A percentile compares a stretch with the other conserved stretches of the same genome.
Evolutionary conservation across 2,329 filamentous ascomycete genomes (phyloP).

Genomic region (Sporothrix phasma): DNA sequence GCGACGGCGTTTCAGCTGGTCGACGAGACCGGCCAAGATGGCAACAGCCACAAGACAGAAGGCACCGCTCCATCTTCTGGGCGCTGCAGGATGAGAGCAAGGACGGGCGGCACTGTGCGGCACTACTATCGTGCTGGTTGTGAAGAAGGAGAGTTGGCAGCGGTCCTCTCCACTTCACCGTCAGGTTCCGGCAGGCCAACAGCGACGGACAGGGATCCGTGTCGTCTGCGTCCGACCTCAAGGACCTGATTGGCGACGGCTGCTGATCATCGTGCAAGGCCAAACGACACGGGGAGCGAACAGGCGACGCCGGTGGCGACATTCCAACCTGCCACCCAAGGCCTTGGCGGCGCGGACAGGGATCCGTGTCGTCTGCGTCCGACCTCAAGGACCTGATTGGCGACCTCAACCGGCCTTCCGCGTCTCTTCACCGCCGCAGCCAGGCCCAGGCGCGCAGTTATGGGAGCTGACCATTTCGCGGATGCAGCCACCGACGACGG

Average conservation of each 20-base stretch:
- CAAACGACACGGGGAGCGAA: slow-evolving; percentile 26
- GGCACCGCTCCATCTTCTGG: slow-evolving; percentile 31
- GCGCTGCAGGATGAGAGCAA: slow-evolving; percentile 34
- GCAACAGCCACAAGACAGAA: slow-evolving; percentile 11
- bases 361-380: slow-evolving; percentile 19
- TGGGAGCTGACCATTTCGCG: slow-evolving; percentile 57
- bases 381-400: slow-evolving; percentile 46
- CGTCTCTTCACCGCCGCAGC: slow-evolving; percentile 45
- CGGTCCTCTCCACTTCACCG: slow-evolving; percentile 51
- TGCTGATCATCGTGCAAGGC: slow-evolving; percentile 40
- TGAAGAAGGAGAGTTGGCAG: slow-evolving; percentile 28
- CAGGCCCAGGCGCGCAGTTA: slow-evolving; percentile 58
- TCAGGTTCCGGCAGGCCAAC: slow-evolving; percentile 52
- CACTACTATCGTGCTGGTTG: slow-evolving; percentile 45
- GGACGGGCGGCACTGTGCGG: slow-evolving; percentile 26
- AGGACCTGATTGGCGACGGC: slow-evolving; percentile 54
- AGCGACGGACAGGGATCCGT: not conserved
- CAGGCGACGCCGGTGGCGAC: slow-evolving; percentile 7
- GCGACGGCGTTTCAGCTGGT: slow-evolving; percentile 37
- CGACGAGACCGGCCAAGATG: not conserved
- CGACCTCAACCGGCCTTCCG: slow-evolving; percentile 46
- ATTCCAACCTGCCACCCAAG: not conserved
- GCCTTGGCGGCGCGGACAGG: not conserved
- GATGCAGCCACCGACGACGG: slow-evolving; percentile 44
- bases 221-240: no score